Conservation (phyloP, 2,329 filamentous ascomycete species). For the Pseudogymnoascus sp. region DNA sequence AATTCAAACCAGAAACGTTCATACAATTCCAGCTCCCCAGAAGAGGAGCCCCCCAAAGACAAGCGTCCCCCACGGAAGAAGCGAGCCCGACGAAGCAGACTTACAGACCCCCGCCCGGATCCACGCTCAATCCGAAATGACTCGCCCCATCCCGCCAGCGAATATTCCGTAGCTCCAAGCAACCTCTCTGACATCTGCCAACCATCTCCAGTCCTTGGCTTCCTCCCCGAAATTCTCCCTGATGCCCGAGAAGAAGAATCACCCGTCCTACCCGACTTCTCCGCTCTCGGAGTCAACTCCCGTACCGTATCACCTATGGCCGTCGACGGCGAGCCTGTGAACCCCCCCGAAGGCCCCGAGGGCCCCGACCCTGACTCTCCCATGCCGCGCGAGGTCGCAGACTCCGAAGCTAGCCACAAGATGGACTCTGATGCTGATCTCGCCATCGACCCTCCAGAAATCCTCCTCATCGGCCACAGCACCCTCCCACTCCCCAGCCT, state of each 20-base stretch:
- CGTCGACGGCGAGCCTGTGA: too few relatives aligned
- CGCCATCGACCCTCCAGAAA: background rate
- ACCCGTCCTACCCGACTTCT: background rate
- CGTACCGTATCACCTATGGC: background rate
- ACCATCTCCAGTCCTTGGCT: background rate
- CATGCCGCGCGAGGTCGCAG: background rate
- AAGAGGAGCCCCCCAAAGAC: background rate
- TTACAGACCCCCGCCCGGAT: background rate
- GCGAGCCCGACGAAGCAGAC: too few relatives aligned
- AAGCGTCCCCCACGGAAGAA: background rate
- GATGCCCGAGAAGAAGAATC: background rate
- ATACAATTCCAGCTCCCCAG: background rate
- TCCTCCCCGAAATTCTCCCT: background rate
- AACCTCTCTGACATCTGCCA: background rate
- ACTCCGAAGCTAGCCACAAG: too few relatives aligned
- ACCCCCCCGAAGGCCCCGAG: background rate
- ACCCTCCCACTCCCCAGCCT: background rate
- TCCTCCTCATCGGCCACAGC: background rate
- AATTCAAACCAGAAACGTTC: background rate
- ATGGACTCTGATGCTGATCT: background rate
- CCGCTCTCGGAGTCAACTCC: background rate
- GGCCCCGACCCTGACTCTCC: background rate
- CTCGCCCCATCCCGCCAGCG: background rate
- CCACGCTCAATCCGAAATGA: background rate
- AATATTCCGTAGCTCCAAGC: background rate